phyloP scores from a whole-genome alignment of 164 flowering plant genomes.

The Protea cynaroides region DNA sequence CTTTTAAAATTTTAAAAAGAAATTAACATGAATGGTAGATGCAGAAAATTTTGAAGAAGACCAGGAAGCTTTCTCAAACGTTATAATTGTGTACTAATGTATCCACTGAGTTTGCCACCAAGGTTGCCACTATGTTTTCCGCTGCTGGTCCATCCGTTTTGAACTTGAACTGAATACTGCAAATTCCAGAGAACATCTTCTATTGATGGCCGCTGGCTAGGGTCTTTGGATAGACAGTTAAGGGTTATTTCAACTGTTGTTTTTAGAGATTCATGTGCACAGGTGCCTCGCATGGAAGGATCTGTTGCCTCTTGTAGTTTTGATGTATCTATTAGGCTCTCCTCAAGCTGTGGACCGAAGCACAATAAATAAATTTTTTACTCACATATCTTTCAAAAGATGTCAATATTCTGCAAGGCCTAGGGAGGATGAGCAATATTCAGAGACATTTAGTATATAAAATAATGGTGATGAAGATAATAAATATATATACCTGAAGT shows the following conservation, averaged over 20 bases:
- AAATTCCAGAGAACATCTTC: constrained; percentile 91
- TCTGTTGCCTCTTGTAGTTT: constrained; percentile 40
- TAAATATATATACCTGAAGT: not conserved
- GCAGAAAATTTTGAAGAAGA: not conserved
- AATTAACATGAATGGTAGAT: not conserved
- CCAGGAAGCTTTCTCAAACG: not conserved
- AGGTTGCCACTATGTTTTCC: constrained; percentile 48
- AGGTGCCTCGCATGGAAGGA: constrained; percentile 52
- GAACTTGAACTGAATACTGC: constrained; percentile 86
- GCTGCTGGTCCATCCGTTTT: constrained; percentile 80
- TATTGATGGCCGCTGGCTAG: constrained; percentile 63
- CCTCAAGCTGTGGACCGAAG: constrained; percentile 43
- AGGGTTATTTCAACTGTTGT: constrained; percentile 54
- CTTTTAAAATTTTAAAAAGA: too few relatives aligned
- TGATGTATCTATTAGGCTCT: constrained; percentile 41
- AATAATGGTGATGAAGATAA: not conserved
- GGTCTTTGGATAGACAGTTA: constrained; percentile 50
- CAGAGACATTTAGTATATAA: not conserved
- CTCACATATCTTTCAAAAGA: too few relatives aligned
- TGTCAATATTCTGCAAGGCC: too few relatives aligned
- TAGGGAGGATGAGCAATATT: too few relatives aligned
- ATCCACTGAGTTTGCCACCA: constrained; percentile 11
- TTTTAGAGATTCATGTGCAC: constrained; percentile 61
- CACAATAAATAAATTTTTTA: not conserved
- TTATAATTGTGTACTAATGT: constrained; percentile 19